Evolutionary conservation across 2,329 filamentous ascomycete genomes (phyloP), one percentile per base, ranked within the genome.

Genomic region (Orbilia javanica): DNA sequence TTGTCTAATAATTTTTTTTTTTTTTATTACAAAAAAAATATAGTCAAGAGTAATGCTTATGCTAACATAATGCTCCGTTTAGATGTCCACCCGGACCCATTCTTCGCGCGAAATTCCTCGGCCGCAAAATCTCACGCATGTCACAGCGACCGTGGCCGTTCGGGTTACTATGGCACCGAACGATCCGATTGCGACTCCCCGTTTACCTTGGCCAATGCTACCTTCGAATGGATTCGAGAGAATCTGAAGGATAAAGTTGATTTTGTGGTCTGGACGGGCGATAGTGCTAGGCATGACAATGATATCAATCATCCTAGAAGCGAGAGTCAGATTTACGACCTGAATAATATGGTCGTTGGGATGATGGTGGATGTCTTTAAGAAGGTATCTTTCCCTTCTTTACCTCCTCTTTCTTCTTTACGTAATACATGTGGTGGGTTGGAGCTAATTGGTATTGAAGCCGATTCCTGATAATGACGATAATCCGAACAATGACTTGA

Each of bases 41-140:
- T 72, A 20, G 64, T 36, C 3, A 22, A 27, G 5, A 11, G 4
- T 20, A 22, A 67, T 81, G n/a, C n/a, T n/a, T n/a, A n/a, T n/a
- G n/a, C n/a, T n/a, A n/a, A n/a, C n/a, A n/a, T n/a, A n/a, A n/a
- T n/a, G n/a, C n/a, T n/a, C n/a, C n/a, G n/a, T n/a, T n/a, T n/a
- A 97, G 96, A 99, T 85, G 88, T 98, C 81, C 96, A 99, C 82
- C 93, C 94, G 55, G 96, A 99, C 84, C 89, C 89, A 50, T 92
- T 93, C 84, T 99, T 97, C 87, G 53, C 78, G 18, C 65, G 67
- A 52, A 91, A 93, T 84, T 84, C 88, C 6, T 91, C 94, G 83
- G 89, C 93, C 10, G 92, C 92, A 25, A 92, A 92, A 81, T 87
- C 89, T 31, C 85, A 88, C 79, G 91, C 91, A 79, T 99, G 96